Evolutionary conservation across 108 stramenopile species (phyloP), one percentile per base, ranked within the genome.

Genomic region (Thalassiosira profunda): DNA sequence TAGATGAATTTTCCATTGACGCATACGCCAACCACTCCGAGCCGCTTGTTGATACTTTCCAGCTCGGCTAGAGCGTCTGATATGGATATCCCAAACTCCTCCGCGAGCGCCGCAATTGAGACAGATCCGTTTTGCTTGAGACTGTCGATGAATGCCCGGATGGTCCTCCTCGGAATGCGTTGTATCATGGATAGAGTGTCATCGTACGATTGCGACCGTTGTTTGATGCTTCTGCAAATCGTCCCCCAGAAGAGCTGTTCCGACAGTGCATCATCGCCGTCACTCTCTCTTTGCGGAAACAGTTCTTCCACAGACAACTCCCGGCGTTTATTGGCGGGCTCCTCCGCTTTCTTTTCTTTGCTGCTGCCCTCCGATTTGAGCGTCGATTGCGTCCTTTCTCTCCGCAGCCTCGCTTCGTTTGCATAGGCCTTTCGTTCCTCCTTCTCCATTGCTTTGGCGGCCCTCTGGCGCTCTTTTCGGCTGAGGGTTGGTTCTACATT

Each of bases 381-480:
- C 18, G 49, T 10, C 6, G 26, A 26, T 48, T 58, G 34, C 8
- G 47, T 58, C 53, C 41, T 25, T 31, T 66, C 46, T 70, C 87
- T 80, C 53, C 80, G 51, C 10, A 49, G 8, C 34, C 72, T 73
- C 45, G 85, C 80, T 15, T 86, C 63, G n/a, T 80, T 68, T 40
- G 86, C 76, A 15, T 70, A 60, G 20, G 71, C 52, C 45, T 76
- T 70, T 8, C 90, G 83, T 67, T 91, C 85, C 45, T 80, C 70
- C 28, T 57, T 65, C 55, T 91, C 90, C 30, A 67, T 63, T 29
- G 55, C 74, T 62, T 91, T 91, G 37, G 90, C 90, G 4, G 62
- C 73, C 40, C 79, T 81, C 68, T 86, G 85, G 1, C 90, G 76
- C 60, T 91, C 84, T 48, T 86, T 91, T 47, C 90, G 70, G 35